Conservation (phyloP, 768 basidiomycete genomes). For the Kwoniella europaea region DNA sequence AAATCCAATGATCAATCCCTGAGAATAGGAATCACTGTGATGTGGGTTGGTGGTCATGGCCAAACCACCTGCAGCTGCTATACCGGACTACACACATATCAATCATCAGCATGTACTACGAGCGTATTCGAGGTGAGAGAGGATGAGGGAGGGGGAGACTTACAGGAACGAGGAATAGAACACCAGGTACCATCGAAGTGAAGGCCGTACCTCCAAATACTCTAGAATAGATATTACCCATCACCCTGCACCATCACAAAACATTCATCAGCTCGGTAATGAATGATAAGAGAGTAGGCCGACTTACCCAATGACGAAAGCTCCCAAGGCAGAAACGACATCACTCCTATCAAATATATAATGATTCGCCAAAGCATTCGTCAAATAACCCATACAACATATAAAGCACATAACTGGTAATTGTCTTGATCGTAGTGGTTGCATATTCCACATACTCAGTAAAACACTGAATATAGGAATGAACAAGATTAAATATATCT, state of each 20-base stretch:
- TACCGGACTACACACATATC: conserved; percentile 60
- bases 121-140: neutral
- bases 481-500: conserved; percentile 62
- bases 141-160: conserved; percentile 50
- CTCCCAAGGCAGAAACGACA: conserved; percentile 78
- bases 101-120: neutral
- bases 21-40: conserved; percentile 62
- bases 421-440: conserved; percentile 73
- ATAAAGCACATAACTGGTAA: conserved; percentile 66
- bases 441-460: conserved; percentile 76
- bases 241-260: conserved; percentile 55
- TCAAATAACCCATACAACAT: conserved; percentile 60
- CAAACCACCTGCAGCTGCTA: conserved; percentile 84
- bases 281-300: neutral
- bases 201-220: conserved; percentile 71
- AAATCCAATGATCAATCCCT: conserved; percentile 80
- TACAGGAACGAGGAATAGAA: conserved; percentile 86
- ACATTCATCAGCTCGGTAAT: neutral
- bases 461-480: conserved; percentile 61
- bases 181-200: conserved; percentile 79
- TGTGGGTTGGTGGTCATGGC: conserved; percentile 59
- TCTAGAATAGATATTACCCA: conserved; percentile 77
- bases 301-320: conserved; percentile 72
- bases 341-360: conserved; percentile 74
- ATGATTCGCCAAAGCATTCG: conserved; percentile 80